These are phyloP conservation scores for Ceratobasidium sp. DNA, from an alignment of 1,284 basidiomycete genomes.

Conservation along the genomic window DNA sequence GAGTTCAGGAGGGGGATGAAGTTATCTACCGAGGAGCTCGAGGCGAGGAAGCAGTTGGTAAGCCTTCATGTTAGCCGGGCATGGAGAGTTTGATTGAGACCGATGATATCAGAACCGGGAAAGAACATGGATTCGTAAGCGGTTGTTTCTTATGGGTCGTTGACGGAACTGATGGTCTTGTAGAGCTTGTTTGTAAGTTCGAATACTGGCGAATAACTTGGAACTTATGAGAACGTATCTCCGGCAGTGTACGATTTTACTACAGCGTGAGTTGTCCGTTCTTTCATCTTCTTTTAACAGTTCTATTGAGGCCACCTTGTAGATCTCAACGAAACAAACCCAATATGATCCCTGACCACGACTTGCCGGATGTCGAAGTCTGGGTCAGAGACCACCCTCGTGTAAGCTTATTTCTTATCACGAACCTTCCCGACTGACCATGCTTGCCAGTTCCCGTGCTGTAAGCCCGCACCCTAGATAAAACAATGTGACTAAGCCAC, in stretches of 20 bases:
- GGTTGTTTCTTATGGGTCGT: neutral
- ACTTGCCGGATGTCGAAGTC: constrained; percentile 30
- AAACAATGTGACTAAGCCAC: neutral
- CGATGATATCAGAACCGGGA: constrained; percentile 49
- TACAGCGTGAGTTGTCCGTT: constrained; percentile 33
- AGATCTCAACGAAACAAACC: constrained; percentile 44
- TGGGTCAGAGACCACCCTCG: constrained; percentile 38
- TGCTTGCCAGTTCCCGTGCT: constrained; percentile 33
- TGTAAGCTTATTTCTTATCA: neutral
- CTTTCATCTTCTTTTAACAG: too few species aligned
- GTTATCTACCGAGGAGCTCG: constrained; percentile 52
- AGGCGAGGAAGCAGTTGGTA: constrained; percentile 52
- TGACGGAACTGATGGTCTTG: neutral
- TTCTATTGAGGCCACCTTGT: too few species aligned
- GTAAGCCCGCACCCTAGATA: neutral
- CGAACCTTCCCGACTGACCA: neutral
- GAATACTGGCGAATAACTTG: neutral
- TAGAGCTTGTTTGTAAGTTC: constrained; percentile 44
- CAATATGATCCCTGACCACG: constrained; percentile 40
- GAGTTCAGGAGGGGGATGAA: constrained; percentile 51
- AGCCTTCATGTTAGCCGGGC: neutral
- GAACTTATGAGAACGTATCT: neutral
- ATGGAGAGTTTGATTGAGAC: neutral
- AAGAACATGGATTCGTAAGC: constrained; percentile 53
- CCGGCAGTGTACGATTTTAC: constrained; percentile 41